Evolutionary conservation across 2,329 filamentous ascomycete species (phyloP).

Genomic region (Xylariaceae sp.): DNA sequence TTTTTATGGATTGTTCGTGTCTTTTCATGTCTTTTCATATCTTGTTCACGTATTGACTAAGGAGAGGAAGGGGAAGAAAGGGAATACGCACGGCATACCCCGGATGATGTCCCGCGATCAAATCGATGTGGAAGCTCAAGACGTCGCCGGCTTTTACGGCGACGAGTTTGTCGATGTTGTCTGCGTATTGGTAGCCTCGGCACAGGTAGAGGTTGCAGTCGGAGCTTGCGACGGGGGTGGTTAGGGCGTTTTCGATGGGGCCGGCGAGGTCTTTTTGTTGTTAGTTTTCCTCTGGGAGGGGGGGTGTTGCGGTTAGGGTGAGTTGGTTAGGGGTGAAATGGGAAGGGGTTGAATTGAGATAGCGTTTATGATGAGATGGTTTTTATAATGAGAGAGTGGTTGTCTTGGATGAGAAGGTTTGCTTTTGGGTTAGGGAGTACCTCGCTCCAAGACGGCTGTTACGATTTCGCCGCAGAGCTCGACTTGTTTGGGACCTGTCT

Average conservation of each 20-base stretch:
- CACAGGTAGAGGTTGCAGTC: conserved; percentile 29
- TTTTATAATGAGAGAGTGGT: no score
- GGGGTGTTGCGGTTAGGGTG: not conserved
- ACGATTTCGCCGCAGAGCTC: conserved; percentile 24
- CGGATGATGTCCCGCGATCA: conserved; percentile 36
- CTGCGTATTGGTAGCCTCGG: conserved; percentile 32
- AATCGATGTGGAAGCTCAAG: conserved; percentile 36
- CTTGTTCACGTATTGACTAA: no score
- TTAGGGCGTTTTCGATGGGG: conserved; percentile 29
- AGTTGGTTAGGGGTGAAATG: no score
- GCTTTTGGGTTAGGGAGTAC: conserved; percentile 8
- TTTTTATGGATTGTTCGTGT: not conserved
- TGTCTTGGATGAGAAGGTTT: no score
- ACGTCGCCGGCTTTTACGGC: conserved; percentile 32
- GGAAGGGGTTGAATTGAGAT: no score
- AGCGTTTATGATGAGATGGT: no score
- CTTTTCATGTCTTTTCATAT: no score
- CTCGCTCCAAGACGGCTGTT: conserved; percentile 21
- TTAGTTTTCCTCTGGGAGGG: no score
- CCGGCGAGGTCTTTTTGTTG: conserved; percentile 19
- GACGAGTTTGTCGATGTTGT: conserved; percentile 29
- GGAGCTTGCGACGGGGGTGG: conserved; percentile 22
- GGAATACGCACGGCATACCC: conserved; percentile 27
- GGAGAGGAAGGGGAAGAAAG: not conserved
- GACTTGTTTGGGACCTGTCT: conserved; percentile 25